These are phyloP conservation scores for Saccharomycopsis synnaedendra DNA, from an alignment of 805 yeast species.

Conservation along the genomic window DNA sequence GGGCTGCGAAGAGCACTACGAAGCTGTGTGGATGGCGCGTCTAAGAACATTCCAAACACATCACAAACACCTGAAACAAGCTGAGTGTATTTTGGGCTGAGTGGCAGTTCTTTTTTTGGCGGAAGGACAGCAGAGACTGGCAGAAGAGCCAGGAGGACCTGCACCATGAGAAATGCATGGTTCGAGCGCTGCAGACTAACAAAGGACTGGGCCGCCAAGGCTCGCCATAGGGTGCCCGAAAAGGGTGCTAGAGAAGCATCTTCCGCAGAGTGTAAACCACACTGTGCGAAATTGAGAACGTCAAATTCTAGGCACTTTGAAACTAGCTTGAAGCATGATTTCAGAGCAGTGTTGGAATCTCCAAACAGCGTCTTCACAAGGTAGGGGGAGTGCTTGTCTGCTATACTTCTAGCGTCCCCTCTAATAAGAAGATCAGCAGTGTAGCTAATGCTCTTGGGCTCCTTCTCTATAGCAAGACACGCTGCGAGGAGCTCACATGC, in stretches of 20 bases:
- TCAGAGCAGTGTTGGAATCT: no score
- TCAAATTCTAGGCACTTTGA: conserved; percentile 35
- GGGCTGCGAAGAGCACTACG: conserved; percentile 29
- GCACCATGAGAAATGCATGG: conserved; percentile 14
- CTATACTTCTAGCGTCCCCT: conserved; percentile 36
- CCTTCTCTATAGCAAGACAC: conserved; percentile 15
- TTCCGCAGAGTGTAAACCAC: conserved; percentile 24
- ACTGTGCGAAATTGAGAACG: conserved; percentile 30
- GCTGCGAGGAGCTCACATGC: conserved; percentile 11
- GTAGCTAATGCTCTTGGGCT: conserved; percentile 20
- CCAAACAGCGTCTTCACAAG: conserved; percentile 13
- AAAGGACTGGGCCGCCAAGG: conserved; percentile 15
- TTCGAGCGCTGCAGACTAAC: no score
- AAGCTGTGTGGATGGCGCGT: conserved; percentile 26
- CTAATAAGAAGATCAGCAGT: conserved; percentile 29
- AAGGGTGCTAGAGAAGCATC: conserved; percentile 23
- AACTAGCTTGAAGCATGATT: conserved; percentile 20
- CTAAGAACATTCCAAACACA: conserved; percentile 29
- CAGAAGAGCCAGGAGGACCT: conserved; percentile 19
- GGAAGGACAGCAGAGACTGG: conserved; percentile 21
- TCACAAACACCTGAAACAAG: conserved; percentile 19
- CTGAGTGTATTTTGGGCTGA: conserved; percentile 18
- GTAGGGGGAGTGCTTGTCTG: conserved; percentile 31
- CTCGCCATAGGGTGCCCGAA: conserved; percentile 21
- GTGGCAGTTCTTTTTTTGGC: conserved; percentile 16